Evolutionary conservation across 2,329 filamentous ascomycete species (phyloP).

Genomic region (Alternaria incomplexa): DNA sequence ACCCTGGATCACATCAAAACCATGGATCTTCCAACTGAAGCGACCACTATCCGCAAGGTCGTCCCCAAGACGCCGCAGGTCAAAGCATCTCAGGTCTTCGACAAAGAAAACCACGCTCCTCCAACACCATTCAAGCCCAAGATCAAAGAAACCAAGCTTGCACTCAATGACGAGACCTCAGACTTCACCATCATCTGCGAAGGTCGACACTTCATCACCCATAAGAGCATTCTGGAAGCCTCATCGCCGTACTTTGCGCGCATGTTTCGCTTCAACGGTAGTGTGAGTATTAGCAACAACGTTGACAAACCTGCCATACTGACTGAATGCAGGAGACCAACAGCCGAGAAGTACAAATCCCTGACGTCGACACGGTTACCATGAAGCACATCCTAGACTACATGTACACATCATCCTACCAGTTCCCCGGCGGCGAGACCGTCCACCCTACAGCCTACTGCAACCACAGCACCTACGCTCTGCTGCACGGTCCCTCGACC

Average conservation of each 20-base stretch:
- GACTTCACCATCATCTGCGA: constrained; percentile 13
- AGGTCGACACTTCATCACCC: not conserved
- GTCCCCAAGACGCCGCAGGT: constrained; percentile 2
- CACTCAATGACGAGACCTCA: constrained; percentile 1
- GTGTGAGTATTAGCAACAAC: not conserved
- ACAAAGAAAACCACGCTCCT: not conserved
- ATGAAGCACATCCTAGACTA: constrained; percentile 12
- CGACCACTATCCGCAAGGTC: not conserved
- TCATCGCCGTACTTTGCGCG: constrained; percentile 9
- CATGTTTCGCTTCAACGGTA: constrained; percentile 13
- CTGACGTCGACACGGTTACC: not conserved
- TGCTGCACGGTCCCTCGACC: not conserved
- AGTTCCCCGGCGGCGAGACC: not conserved
- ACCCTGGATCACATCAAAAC: not conserved
- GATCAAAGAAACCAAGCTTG: not conserved
- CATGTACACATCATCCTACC: constrained; percentile 10
- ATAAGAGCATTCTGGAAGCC: not conserved
- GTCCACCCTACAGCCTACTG: constrained; percentile 2
- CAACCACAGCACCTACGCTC: constrained; percentile 1
- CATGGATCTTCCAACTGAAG: not conserved
- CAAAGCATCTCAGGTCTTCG: not conserved
- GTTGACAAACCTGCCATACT: not conserved
- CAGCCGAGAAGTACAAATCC: not conserved
- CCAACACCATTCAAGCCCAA: constrained; percentile 4
- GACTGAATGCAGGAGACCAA: not conserved